Base-by-base conservation (phyloP, 306 rosid genomes). In the Cucurbita ficifolia region DNA sequence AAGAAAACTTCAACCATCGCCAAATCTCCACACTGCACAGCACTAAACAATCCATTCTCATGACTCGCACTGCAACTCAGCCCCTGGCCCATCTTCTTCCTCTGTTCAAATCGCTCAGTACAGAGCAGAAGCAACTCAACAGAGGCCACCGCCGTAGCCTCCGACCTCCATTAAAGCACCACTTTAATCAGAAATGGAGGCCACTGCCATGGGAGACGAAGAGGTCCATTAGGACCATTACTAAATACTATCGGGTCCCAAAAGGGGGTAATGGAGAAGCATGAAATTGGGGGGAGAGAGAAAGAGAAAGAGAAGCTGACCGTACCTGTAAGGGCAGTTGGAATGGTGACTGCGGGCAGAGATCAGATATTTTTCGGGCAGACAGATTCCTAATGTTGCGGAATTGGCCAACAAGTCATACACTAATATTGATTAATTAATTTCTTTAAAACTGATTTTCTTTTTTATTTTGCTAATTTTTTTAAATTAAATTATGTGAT, bases 51-150 rank as follows among this genome's bases (percentile, higher is more conserved):
- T 36, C 88, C 96, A 77, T 85, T 85, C 58, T 88, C 92, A 54
- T 91, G 77, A 78, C 82, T 89, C 51, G 84, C 76, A 64, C 90
- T 72, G 82, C 99, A 94, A 76, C 99, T 94, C 82, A 91, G 75
- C 18, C 92, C 96, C 82, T 94, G 99, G 76, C 99, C 99, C 99
- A 94, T 94, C 60, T 68, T 77, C 70, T 74, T 53, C 63, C 75
- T 46, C 35, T 54, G 39, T 49, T 61, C 18, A 36, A 62, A 50
- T 54, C 52, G 75, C 33, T 53, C 18, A 42, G 6, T 29, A 49
- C 18, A 68, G 52, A 68, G 55, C 40, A 39, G 76, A 56, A 17
- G 61, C 56, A 55, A 73, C 68, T 68, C 65, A 76, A 63, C 36
- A 29, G 72, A 73, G 76, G 50, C 64, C 54, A 12, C 63, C 75